Percentiles rank a stretch among this genome's conserved stretches.
Evolutionary conservation across 495 filamentous ascomycete genomes (phyloP).

Genomic region (Penicillium subrubescens): DNA sequence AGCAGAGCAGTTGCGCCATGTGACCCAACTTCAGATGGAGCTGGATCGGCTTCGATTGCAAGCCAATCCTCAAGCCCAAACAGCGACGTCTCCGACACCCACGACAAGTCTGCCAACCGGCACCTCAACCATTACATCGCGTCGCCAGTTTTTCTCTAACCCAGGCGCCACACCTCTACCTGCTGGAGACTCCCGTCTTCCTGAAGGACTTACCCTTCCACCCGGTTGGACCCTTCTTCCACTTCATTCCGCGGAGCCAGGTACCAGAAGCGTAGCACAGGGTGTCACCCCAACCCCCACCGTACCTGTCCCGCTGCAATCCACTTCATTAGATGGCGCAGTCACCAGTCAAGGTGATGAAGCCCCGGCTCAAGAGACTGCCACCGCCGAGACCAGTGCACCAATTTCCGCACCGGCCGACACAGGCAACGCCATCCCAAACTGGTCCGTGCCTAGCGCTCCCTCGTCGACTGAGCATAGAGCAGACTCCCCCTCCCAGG

Average conservation of each 20-base stretch:
- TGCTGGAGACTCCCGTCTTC: slow-evolving; percentile 68
- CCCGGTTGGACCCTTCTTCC: slow-evolving; percentile 76
- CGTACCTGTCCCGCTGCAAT: slow-evolving; percentile 9
- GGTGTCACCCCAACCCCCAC: slow-evolving; percentile 12
- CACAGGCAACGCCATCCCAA: slow-evolving; percentile 4
- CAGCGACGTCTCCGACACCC: slow-evolving; percentile 18
- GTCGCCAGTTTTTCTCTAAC: slow-evolving; percentile 37
- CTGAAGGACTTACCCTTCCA: slow-evolving; percentile 71
- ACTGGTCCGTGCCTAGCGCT: slow-evolving; percentile 20
- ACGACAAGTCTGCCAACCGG: slow-evolving; percentile 22
- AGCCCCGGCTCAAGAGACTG: background rate
- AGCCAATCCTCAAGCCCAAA: slow-evolving; percentile 26
- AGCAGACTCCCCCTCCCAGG: slow-evolving; percentile 35
- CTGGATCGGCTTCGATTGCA: slow-evolving; percentile 61
- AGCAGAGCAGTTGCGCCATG: slow-evolving; percentile 56
- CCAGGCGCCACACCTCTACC: slow-evolving; percentile 49
- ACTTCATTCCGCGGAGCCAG: slow-evolving; percentile 53
- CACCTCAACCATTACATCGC: slow-evolving; percentile 23
- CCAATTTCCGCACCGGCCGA: slow-evolving; percentile 1
- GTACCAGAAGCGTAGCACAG: slow-evolving; percentile 6
- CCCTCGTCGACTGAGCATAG: slow-evolving; percentile 19
- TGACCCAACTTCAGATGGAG: slow-evolving; percentile 63
- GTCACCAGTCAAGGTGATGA: background rate
- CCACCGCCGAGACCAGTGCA: background rate
- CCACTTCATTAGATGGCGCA: background rate